Evolutionary conservation across 129 eudicot species (phyloP).

Genomic region (Erigeron canadensis): DNA sequence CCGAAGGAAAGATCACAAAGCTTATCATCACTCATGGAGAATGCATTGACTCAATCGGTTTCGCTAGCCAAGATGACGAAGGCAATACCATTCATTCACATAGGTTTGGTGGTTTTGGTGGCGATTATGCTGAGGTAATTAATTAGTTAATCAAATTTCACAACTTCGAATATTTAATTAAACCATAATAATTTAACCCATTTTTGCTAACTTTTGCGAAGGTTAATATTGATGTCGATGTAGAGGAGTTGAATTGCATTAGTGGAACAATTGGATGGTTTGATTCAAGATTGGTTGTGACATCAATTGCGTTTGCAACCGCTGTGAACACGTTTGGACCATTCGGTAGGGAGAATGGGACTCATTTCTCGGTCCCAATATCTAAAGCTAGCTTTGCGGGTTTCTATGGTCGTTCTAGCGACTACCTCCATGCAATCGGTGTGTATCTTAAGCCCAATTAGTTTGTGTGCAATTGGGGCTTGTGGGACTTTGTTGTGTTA

Average conservation of each 20-base stretch:
- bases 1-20: conserved; percentile 30
- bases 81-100: conserved; percentile 25
- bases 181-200: background rate
- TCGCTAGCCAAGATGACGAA: conserved; percentile 37
- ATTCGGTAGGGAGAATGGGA: conserved; percentile 35
- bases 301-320: conserved; percentile 26
- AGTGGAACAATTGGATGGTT: conserved; percentile 39
- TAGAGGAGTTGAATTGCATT: conserved; percentile 31
- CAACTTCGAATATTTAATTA: too few relatives aligned
- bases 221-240: conserved; percentile 34
- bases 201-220: background rate
- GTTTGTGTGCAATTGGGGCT: background rate
- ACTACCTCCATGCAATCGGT: conserved; percentile 38
- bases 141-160: too few relatives aligned
- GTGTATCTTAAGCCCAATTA: conserved; percentile 27
- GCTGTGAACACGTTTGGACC: conserved; percentile 39
- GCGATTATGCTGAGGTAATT: conserved; percentile 30
- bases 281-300: conserved; percentile 29
- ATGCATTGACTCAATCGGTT: conserved; percentile 27
- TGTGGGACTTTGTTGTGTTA: conserved; percentile 3
- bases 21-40: conserved; percentile 36
- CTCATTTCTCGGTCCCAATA: conserved; percentile 37
- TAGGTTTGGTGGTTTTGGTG: conserved; percentile 34
- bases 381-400: conserved; percentile 36
- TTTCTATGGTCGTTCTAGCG: conserved; percentile 32